These are phyloP conservation scores for Acanthochlamys bracteata DNA, from an alignment of 106 monocot species.

Conservation along the genomic window DNA sequence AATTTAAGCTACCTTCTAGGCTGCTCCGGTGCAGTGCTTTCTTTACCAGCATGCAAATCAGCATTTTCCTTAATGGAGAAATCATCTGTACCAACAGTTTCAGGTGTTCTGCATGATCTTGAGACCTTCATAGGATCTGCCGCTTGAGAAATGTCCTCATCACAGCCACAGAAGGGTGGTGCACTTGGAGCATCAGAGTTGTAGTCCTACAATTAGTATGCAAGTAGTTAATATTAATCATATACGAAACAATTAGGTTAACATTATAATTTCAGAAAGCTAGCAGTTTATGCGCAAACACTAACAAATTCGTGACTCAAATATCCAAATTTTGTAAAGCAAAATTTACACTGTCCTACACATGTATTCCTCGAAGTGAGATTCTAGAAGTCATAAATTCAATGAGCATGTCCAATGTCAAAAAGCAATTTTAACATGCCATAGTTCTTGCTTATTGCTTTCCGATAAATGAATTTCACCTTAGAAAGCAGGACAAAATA, in stretches of 20 bases:
- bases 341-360: too few relatives aligned
- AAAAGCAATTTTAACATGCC: too few relatives aligned
- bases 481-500: too few relatives aligned
- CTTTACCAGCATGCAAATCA: conserved; percentile 16
- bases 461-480: too few relatives aligned
- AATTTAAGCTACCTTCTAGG: conserved; percentile 27
- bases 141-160: conserved; percentile 31
- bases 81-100: conserved; percentile 20
- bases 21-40: conserved; percentile 23
- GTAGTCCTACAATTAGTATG: conserved; percentile 15
- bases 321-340: too few relatives aligned
- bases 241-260: not conserved
- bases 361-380: too few relatives aligned
- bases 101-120: conserved; percentile 11
- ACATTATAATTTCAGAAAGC: not conserved
- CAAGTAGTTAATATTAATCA: not conserved
- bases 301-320: too few relatives aligned
- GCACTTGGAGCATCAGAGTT: conserved; percentile 74
- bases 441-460: too few relatives aligned
- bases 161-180: conserved; percentile 61
- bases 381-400: too few relatives aligned
- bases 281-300: not conserved
- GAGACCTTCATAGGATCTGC: conserved; percentile 18
- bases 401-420: too few relatives aligned
- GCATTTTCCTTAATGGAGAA: conserved; percentile 21